These are phyloP conservation scores for Epichloe brachyelytri DNA, from an alignment of 2,329 filamentous ascomycete species.

Conservation along the genomic window DNA sequence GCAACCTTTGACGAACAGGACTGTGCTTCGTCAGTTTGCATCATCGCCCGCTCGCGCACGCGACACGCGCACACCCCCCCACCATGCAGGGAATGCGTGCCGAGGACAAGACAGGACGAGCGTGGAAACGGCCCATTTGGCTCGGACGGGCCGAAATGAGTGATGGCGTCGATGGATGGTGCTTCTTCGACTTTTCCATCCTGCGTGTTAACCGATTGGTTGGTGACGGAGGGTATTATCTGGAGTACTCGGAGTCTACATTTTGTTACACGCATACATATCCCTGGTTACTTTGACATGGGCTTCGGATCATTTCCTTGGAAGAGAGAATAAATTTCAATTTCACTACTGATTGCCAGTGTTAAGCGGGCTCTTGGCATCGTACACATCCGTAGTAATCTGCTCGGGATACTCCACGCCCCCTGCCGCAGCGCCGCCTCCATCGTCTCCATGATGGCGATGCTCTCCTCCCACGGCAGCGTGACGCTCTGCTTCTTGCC, in stretches of 20 bases:
- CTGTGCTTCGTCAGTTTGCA: too few relatives aligned
- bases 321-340: background rate
- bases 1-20: too few relatives aligned
- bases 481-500: constrained; percentile 62
- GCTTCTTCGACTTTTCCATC: too few relatives aligned
- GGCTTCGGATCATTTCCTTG: too few relatives aligned
- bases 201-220: too few relatives aligned
- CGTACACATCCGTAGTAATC: constrained; percentile 45
- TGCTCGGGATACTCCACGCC: constrained; percentile 38
- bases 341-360: constrained; percentile 28
- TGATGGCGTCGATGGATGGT: too few relatives aligned
- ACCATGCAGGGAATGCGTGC: too few relatives aligned
- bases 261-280: too few relatives aligned
- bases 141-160: background rate
- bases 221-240: background rate
- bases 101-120: too few relatives aligned
- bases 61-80: too few relatives aligned
- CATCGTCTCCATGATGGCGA: constrained; percentile 71
- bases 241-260: background rate
- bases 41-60: too few relatives aligned
- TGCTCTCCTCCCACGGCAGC: constrained; percentile 61
- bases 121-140: background rate
- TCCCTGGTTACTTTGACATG: too few relatives aligned
- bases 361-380: constrained; percentile 48
- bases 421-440: constrained; percentile 42